A percentile compares a stretch with the other conserved stretches of the same genome.
Conservation (phyloP, 2,329 filamentous ascomycete genomes). For the Grosmannia clavigera region DNA sequence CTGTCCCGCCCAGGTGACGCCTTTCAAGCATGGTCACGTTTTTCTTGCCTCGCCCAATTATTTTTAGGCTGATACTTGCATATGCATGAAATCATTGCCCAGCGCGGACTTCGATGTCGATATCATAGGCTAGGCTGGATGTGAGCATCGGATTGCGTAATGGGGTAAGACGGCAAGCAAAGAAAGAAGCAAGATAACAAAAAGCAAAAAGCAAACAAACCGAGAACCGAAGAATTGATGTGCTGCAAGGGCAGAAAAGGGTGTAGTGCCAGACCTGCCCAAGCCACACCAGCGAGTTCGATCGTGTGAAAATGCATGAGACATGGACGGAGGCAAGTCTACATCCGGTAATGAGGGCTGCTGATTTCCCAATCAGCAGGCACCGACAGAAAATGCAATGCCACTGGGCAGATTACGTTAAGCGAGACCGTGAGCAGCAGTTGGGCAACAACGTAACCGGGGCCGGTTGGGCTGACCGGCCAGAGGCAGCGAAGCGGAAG, state of each 20-base stretch:
- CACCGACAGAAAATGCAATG: background rate
- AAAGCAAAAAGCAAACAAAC: too few relatives aligned
- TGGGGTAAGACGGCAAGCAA: too few relatives aligned
- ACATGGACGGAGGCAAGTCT: background rate
- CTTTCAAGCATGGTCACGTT: background rate
- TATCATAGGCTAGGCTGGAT: too few relatives aligned
- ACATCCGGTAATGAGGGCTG: background rate
- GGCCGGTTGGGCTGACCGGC: background rate
- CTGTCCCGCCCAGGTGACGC: too few relatives aligned
- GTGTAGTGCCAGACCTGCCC: background rate
- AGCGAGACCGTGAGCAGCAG: background rate
- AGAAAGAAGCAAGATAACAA: too few relatives aligned
- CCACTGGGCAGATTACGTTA: background rate
- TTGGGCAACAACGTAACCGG: conserved; percentile 1
- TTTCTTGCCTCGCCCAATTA: background rate
- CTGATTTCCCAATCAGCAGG: background rate
- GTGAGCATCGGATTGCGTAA: background rate
- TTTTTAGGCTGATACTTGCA: background rate
- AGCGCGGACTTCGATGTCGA: background rate
- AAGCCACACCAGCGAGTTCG: too few relatives aligned
- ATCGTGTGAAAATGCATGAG: background rate
- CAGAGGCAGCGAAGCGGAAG: background rate
- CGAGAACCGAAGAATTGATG: too few relatives aligned
- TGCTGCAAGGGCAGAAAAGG: background rate
- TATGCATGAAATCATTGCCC: background rate